Conservation (phyloP, 2,329 filamentous ascomycete genomes). For the Talaromyces atroroseus region DNA sequence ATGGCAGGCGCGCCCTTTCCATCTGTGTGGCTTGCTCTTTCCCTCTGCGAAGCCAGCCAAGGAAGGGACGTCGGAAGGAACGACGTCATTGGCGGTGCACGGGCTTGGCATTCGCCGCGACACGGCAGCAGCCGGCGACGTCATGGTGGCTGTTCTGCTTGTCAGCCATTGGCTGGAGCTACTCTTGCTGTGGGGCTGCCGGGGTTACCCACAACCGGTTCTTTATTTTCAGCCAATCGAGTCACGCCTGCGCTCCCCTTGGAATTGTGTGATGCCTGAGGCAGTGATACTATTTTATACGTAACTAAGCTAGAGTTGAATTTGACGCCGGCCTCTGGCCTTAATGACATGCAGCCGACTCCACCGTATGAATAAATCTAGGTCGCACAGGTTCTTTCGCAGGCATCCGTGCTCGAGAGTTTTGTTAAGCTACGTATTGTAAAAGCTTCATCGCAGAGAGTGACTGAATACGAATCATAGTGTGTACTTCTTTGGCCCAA, state of each 20-base stretch:
- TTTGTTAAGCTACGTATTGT: too few species aligned
- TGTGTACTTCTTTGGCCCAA: neutral
- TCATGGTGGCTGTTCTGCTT: neutral
- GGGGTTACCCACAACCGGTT: neutral
- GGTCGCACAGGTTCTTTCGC: too few species aligned
- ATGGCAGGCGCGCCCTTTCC: slow-evolving; percentile 9
- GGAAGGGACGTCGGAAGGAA: slow-evolving; percentile 1
- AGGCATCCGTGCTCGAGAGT: too few species aligned
- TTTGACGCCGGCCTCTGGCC: too few species aligned
- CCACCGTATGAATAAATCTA: too few species aligned
- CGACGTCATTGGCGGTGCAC: slow-evolving; percentile 9
- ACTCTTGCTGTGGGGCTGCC: neutral
- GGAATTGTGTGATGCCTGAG: neutral
- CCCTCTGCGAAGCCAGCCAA: slow-evolving; percentile 5
- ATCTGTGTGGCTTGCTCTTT: slow-evolving; percentile 4
- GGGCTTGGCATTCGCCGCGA: slow-evolving; percentile 5
- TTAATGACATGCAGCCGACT: too few species aligned
- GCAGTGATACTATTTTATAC: neutral
- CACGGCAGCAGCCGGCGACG: neutral
- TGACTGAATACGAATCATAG: neutral
- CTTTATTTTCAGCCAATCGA: neutral
- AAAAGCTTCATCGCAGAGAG: too few species aligned
- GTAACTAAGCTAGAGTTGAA: too few species aligned
- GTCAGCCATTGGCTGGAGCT: neutral
- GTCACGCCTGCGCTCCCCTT: neutral